Evolutionary conservation across 768 basidiomycete species (phyloP).

Genomic region (Suillus americanus): DNA sequence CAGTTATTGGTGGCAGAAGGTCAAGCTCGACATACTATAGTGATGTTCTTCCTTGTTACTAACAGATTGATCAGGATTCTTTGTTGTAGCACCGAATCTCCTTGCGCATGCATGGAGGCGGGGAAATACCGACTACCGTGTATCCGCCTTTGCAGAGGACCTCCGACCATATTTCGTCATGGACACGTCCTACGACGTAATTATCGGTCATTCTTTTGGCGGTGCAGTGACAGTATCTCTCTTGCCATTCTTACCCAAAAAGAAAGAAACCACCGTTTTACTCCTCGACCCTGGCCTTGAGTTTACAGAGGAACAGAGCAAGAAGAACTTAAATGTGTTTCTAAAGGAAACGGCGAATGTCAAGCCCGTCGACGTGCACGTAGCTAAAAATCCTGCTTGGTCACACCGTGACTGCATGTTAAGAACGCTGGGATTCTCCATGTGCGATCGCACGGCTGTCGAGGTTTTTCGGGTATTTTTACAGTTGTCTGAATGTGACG

Average conservation of each 20-base stretch:
- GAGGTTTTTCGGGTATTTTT: neutral
- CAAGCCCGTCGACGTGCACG: neutral
- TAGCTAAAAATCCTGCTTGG: constrained; percentile 20
- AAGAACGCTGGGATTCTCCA: constrained; percentile 12
- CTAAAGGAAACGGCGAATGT: constrained; percentile 1
- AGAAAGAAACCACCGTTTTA: neutral
- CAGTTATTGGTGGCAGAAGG: constrained; percentile 8
- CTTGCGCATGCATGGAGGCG: constrained; percentile 6
- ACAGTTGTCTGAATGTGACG: neutral
- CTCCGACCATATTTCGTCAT: constrained; percentile 6
- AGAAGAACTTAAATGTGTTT: neutral
- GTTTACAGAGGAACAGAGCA: neutral
- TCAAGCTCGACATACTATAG: neutral
- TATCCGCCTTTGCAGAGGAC: constrained; percentile 3
- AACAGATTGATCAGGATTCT: constrained; percentile 4
- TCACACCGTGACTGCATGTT: constrained; percentile 10
- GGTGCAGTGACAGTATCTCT: neutral
- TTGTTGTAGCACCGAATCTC: constrained; percentile 8
- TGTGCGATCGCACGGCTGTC: constrained; percentile 2
- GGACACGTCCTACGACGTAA: neutral
- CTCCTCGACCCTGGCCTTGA: constrained; percentile 9
- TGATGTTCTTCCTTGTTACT: neutral
- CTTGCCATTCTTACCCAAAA: neutral
- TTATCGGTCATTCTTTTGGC: neutral
- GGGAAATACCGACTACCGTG: neutral